Conservation (phyloP, 73 alveolate genomes). For the Paramecium primaurelia region DNA sequence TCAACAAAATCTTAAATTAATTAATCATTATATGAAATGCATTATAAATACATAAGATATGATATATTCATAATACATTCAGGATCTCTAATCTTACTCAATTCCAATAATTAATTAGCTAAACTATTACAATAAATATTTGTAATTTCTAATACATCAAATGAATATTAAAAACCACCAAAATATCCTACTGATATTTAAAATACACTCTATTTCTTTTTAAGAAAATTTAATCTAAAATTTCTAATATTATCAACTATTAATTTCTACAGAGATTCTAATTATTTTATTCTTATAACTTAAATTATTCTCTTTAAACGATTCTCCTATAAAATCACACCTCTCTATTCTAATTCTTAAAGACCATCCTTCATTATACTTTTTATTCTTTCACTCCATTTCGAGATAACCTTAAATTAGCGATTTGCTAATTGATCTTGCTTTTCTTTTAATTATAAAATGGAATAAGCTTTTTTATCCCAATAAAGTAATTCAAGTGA, state of each 20-base stretch:
- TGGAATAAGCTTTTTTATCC: not conserved
- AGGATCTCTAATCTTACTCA: not conserved
- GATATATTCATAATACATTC: not conserved
- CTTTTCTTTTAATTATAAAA: not conserved
- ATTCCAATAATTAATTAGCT: not conserved
- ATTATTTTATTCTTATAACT: not conserved
- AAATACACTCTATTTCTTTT: not conserved
- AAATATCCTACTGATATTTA: not conserved
- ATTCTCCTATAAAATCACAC: not conserved
- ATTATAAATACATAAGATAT: not conserved
- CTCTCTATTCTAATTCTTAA: not conserved
- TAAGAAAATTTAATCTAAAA: not conserved
- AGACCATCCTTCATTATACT: not conserved
- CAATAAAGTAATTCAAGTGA: conserved; percentile 8
- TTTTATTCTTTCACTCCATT: not conserved
- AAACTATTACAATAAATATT: not conserved
- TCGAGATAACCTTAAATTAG: not conserved
- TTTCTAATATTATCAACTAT: not conserved
- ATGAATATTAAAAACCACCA: not conserved
- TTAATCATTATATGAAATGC: not conserved
- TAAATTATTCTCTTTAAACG: not conserved
- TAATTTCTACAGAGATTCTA: not conserved
- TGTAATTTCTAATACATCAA: not conserved
- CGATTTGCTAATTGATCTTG: not conserved
- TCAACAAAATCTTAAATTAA: not conserved